phyloP scores from a whole-genome alignment of 2,329 filamentous ascomycete genomes.

The Pseudomassariella vexata region DNA sequence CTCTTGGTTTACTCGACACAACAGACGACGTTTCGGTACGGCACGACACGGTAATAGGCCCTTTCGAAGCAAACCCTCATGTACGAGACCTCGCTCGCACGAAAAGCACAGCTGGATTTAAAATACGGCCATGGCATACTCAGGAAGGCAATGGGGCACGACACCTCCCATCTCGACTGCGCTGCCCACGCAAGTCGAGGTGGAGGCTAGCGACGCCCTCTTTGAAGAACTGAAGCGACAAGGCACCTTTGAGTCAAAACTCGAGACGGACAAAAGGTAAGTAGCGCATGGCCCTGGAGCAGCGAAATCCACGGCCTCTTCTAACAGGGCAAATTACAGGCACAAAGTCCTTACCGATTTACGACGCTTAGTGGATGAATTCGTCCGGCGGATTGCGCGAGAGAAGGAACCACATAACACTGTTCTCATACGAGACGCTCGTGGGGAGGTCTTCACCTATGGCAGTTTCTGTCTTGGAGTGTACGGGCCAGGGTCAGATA shows the following conservation, averaged over 20 bases:
- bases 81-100: no score
- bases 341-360: conserved; percentile 69
- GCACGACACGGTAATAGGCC: no score
- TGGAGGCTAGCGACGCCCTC: conserved; percentile 69
- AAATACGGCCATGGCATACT: conserved; percentile 17
- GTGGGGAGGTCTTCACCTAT: conserved; percentile 92
- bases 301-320: not conserved
- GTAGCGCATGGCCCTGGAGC: no score
- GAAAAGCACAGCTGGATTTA: no score
- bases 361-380: conserved; percentile 75
- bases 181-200: conserved; percentile 72
- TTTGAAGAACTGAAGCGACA: conserved; percentile 80
- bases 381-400: conserved; percentile 75
- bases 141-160: conserved; percentile 48
- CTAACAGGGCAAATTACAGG: conserved; percentile 34
- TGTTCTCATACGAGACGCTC: conserved; percentile 73
- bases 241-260: conserved; percentile 82
- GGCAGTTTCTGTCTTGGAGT: conserved; percentile 94
- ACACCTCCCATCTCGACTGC: conserved; percentile 77
- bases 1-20: no score
- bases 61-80: no score
- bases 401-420: conserved; percentile 67
- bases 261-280: conserved; percentile 80
- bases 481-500: conserved; percentile 92
- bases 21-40: no score